Evolutionary conservation across 2,329 filamentous ascomycete species (phyloP).

Genomic region (Xylariales sp.): DNA sequence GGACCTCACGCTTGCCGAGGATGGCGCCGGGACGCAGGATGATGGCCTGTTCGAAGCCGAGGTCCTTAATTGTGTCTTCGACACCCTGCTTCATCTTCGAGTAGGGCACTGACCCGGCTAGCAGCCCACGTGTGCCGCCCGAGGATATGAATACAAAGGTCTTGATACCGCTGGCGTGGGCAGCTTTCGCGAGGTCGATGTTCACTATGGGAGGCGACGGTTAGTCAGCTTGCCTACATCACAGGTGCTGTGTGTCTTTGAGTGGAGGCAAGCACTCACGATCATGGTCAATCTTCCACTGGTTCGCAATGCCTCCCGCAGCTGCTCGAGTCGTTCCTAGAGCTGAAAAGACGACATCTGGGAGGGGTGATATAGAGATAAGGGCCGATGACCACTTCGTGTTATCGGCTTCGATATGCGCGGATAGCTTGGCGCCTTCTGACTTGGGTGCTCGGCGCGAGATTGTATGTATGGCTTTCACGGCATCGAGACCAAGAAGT

Average conservation of each 20-base stretch:
- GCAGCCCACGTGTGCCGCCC: constrained; percentile 39
- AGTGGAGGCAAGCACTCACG: constrained; percentile 21
- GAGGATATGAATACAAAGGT: constrained; percentile 75
- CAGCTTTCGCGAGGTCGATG: constrained; percentile 68
- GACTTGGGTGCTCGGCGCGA: constrained; percentile 59
- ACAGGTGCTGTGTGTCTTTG: constrained; percentile 5
- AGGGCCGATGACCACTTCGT: constrained; percentile 63
- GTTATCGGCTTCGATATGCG: constrained; percentile 64
- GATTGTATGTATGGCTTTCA: constrained; percentile 57
- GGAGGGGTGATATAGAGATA: constrained; percentile 46
- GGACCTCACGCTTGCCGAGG: constrained; percentile 62
- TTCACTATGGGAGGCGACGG: constrained; percentile 48
- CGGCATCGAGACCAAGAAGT: constrained; percentile 51
- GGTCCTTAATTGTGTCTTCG: constrained; percentile 67
- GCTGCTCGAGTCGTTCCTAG: constrained; percentile 74
- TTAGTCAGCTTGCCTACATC: too few relatives aligned
- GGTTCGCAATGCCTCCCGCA: constrained; percentile 71
- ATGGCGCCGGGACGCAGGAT: constrained; percentile 73
- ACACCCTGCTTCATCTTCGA: constrained; percentile 80
- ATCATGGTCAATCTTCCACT: constrained; percentile 85
- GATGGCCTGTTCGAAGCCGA: constrained; percentile 74
- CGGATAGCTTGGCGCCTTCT: constrained; percentile 55
- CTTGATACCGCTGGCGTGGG: constrained; percentile 65
- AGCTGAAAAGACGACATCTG: constrained; percentile 67
- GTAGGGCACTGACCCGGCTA: constrained; percentile 41